Percentiles rank a stretch among this genome's conserved stretches.
Conservation (phyloP, 495 filamentous ascomycete genomes). For the Opeltia flavorubescens region DNA sequence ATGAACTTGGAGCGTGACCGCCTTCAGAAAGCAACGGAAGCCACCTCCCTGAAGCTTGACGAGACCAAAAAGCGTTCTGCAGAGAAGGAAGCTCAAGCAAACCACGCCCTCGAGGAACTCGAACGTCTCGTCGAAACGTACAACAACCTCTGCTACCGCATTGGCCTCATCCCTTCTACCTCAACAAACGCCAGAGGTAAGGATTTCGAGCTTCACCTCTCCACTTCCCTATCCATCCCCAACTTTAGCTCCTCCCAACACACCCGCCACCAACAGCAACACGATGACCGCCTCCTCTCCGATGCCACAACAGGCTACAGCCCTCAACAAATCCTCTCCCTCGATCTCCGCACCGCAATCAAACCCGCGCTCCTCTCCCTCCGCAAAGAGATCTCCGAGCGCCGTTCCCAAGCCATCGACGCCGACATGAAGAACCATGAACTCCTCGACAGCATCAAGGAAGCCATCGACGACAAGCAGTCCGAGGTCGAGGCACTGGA, state of each 20-base stretch:
- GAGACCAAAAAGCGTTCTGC: constrained; percentile 68
- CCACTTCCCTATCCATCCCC: constrained; percentile 44
- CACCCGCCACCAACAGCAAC: constrained; percentile 32
- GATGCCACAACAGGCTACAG: constrained; percentile 76
- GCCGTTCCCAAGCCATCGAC: constrained; percentile 67
- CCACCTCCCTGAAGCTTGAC: constrained; percentile 56
- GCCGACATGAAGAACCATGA: constrained; percentile 84
- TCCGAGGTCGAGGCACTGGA: constrained; percentile 86
- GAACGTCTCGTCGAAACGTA: constrained; percentile 76
- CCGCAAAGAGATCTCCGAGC: constrained; percentile 76
- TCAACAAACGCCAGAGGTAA: constrained; percentile 73
- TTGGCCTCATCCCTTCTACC: constrained; percentile 70
- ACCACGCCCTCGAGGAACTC: constrained; percentile 70
- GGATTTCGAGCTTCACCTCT: constrained; percentile 68
- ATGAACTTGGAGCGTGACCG: constrained; percentile 93
- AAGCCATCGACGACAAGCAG: constrained; percentile 86
- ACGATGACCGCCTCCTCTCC: constrained; percentile 52
- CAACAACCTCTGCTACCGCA: constrained; percentile 88
- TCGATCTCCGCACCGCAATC: constrained; percentile 70
- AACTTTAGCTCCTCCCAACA: constrained; percentile 67
- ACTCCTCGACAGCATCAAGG: constrained; percentile 78
- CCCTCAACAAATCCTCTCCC: constrained; percentile 65
- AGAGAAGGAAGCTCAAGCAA: constrained; percentile 74
- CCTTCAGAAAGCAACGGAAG: constrained; percentile 69
- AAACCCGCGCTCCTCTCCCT: constrained; percentile 64